Base-by-base conservation (phyloP, 2,329 filamentous ascomycete species). In the Chalara sp. region DNA sequence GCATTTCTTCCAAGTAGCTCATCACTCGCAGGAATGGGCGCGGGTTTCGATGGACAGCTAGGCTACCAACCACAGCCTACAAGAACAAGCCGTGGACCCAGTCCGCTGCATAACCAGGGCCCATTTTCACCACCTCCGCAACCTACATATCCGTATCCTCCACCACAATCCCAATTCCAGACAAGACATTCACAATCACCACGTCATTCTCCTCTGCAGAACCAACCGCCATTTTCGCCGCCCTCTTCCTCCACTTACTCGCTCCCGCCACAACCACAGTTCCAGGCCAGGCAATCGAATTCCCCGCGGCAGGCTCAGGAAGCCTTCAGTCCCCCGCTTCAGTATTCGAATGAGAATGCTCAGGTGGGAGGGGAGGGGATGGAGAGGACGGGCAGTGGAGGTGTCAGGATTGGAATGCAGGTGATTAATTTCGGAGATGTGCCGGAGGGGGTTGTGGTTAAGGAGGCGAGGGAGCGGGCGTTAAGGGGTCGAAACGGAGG, bases 351-450 rank as follows among this genome's bases (percentile, higher is more conserved):
- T 21, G 21, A 21, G 21, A 21, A 21, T 21, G 21, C 21, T 21
- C 21, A 21, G 3, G 21, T 21, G 21, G 21, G 21, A 21, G 3
- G 21, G 2, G 21, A 21, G 21, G 48, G 51, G 46, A 50, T 51
- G 53, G 11, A 11, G 11, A 30, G 51, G 28, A 46, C 13, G 12
- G 41, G 13, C 3, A 35, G 37, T 40, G 54, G 48, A 3, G 54
- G 54, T 11, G n/a, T 56, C 8, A 50, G 42, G 30, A 35, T 53
- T 31, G 51, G 51, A 5, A 7, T 39, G 10, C 21, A 45, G 10
- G 21, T 56, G 6, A 54, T 56, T 44, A 49, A 48, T 13, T 54
- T 56, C 48, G 54, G 54, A 6, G 49, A 50, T 44, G 48, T 46
- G 32, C 48, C 51, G 5, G 54, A 56, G 29, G 32, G 32, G n/a